A percentile compares a stretch with the other conserved stretches of the same genome.
Evolutionary conservation across 257 asterid species (phyloP).

Genomic region (Solanum appendiculatum): DNA sequence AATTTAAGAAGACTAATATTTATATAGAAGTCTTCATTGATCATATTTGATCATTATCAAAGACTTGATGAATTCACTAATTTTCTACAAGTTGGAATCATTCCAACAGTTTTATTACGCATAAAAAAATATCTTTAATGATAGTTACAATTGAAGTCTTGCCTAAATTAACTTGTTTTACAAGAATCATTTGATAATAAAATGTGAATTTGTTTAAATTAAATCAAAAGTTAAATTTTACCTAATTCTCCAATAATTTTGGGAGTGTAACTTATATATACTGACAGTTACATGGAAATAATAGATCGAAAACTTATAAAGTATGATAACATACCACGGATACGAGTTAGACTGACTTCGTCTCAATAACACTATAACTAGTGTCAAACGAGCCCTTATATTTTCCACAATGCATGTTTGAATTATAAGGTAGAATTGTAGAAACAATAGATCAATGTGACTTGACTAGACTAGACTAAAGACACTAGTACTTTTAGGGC

Average conservation of each 20-base stretch:
- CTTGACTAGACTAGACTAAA: neutral
- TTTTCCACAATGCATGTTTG: neutral
- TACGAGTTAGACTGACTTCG: too few species aligned
- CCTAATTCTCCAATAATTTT: neutral
- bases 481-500: neutral
- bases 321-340: neutral
- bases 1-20: neutral
- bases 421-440: neutral
- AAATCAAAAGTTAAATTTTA: neutral
- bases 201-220: neutral
- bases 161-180: neutral
- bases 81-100: neutral
- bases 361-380: too few species aligned
- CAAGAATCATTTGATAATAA: neutral
- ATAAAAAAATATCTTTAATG: neutral
- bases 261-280: neutral
- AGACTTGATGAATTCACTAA: neutral
- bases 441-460: neutral
- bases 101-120: neutral
- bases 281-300: neutral
- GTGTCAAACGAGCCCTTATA: too few species aligned
- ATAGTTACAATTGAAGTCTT: neutral
- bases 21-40: neutral
- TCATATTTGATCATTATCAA: neutral
- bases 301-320: neutral